Conservation (phyloP, 2,329 filamentous ascomycete species). For the Macrophomina pseudophaseolina region DNA sequence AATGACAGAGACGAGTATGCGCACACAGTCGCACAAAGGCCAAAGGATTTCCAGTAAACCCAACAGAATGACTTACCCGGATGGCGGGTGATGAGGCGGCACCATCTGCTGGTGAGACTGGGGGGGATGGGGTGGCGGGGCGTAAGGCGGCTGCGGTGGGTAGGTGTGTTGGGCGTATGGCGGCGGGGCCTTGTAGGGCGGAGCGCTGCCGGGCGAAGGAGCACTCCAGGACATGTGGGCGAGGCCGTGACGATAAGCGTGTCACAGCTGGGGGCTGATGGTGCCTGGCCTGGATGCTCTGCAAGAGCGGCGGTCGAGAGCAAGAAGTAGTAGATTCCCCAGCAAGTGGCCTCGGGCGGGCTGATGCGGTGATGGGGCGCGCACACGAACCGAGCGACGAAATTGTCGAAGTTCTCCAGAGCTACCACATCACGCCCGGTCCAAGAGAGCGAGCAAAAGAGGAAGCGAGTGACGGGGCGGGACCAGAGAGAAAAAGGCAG, state of each 20-base stretch:
- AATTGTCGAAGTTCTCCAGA: constrained; percentile 14
- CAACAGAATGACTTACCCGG: constrained; percentile 38
- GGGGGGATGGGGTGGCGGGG: constrained; percentile 35
- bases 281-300: not conserved
- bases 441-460: constrained; percentile 7
- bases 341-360: not conserved
- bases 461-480: not conserved
- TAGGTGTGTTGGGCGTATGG: constrained; percentile 35
- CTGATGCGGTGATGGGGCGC: constrained; percentile 5
- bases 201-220: constrained; percentile 37
- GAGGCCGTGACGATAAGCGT: not conserved
- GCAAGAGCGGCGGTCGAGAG: not conserved
- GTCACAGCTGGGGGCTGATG: not conserved
- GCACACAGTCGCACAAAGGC: constrained; percentile 10
- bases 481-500: not conserved
- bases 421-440: constrained; percentile 21
- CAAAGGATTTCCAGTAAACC: constrained; percentile 14
- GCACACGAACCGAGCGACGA: constrained; percentile 21
- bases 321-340: not conserved
- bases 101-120: constrained; percentile 34
- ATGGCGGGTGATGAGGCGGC: constrained; percentile 34
- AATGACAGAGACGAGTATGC: constrained; percentile 5
- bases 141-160: constrained; percentile 19
- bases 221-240: constrained; percentile 43
- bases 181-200: constrained; percentile 40